phyloP scores from a whole-genome alignment of 805 yeast genomes.

The Pichia phayaonensis region DNA sequence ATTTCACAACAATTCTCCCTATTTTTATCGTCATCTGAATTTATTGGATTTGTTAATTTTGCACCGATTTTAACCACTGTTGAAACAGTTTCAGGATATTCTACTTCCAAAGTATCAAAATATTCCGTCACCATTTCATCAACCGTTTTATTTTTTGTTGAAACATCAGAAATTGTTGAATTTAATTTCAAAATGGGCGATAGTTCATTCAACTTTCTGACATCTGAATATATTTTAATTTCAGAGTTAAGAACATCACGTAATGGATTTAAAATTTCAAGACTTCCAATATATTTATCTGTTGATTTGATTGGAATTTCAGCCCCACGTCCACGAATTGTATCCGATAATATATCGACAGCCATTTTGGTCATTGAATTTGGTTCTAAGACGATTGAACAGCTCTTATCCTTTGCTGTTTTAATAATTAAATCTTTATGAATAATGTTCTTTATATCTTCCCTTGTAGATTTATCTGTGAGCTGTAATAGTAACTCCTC shows the following conservation, averaged over 20 bases:
- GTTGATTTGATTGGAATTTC: slow-evolving; percentile 35
- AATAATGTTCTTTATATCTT: slow-evolving; percentile 51
- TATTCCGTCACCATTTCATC: slow-evolving; percentile 72
- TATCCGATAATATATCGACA: slow-evolving; percentile 65
- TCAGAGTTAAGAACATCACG: slow-evolving; percentile 71
- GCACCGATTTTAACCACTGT: slow-evolving; percentile 88
- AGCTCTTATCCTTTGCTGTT: slow-evolving; percentile 37
- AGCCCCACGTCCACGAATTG: slow-evolving; percentile 83
- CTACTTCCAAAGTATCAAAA: slow-evolving; percentile 62
- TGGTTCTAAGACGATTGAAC: slow-evolving; percentile 61
- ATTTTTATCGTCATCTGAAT: slow-evolving; percentile 18
- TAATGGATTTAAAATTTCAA: slow-evolving; percentile 55
- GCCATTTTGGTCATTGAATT: slow-evolving; percentile 81
- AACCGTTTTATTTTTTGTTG: slow-evolving; percentile 69
- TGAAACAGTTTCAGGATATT: slow-evolving; percentile 82
- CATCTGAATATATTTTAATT: slow-evolving; percentile 44
- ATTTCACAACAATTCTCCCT: slow-evolving; percentile 38
- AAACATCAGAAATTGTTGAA: slow-evolving; percentile 21
- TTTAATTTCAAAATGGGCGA: slow-evolving; percentile 11
- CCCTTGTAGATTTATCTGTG: slow-evolving; percentile 52
- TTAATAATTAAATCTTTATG: slow-evolving; percentile 38
- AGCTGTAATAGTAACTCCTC: slow-evolving; percentile 32
- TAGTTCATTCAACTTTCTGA: slow-evolving; percentile 34
- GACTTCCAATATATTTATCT: slow-evolving; percentile 19
- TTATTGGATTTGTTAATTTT: slow-evolving; percentile 47